phyloP scores from a whole-genome alignment of 2,329 filamentous ascomycete genomes.

The Fusarium sp. region DNA sequence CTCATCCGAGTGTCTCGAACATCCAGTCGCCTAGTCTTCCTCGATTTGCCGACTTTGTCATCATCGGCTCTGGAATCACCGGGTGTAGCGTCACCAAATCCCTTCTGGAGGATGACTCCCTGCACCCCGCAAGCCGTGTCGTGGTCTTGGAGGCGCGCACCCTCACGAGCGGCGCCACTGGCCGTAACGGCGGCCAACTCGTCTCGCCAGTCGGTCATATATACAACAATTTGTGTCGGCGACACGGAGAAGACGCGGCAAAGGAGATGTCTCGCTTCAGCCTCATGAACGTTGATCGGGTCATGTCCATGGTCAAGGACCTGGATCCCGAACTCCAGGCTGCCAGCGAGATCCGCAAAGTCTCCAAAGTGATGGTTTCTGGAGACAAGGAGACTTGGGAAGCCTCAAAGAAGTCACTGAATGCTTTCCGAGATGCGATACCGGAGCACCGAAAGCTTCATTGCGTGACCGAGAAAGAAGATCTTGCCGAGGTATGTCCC shows the following conservation, averaged over 20 bases:
- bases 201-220: slow-evolving; percentile 30
- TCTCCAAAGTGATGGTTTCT: slow-evolving; percentile 31
- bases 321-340: slow-evolving; percentile 22
- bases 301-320: slow-evolving; percentile 23
- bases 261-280: slow-evolving; percentile 55
- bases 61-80: slow-evolving; percentile 49
- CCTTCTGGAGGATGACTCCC: slow-evolving; percentile 32
- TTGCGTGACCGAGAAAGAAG: slow-evolving; percentile 18
- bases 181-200: slow-evolving; percentile 47
- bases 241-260: slow-evolving; percentile 50
- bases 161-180: slow-evolving; percentile 47
- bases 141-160: slow-evolving; percentile 45
- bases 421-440: slow-evolving; percentile 14
- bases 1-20: slow-evolving; percentile 36
- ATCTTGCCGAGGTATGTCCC: slow-evolving; percentile 3
- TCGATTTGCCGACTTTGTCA: slow-evolving; percentile 33
- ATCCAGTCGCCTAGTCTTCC: slow-evolving; percentile 40
- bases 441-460: slow-evolving; percentile 20
- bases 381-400: slow-evolving; percentile 30
- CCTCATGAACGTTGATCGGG: slow-evolving; percentile 50
- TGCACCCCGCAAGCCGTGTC: slow-evolving; percentile 7
- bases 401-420: slow-evolving; percentile 14
- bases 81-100: slow-evolving; percentile 44
- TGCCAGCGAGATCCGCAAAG: slow-evolving; percentile 23
- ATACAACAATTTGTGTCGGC: slow-evolving; percentile 47